Percentiles rank a stretch among this genome's conserved stretches.
Conservation (phyloP, 2,329 filamentous ascomycete genomes). For the Colletotrichum eremochloae region DNA sequence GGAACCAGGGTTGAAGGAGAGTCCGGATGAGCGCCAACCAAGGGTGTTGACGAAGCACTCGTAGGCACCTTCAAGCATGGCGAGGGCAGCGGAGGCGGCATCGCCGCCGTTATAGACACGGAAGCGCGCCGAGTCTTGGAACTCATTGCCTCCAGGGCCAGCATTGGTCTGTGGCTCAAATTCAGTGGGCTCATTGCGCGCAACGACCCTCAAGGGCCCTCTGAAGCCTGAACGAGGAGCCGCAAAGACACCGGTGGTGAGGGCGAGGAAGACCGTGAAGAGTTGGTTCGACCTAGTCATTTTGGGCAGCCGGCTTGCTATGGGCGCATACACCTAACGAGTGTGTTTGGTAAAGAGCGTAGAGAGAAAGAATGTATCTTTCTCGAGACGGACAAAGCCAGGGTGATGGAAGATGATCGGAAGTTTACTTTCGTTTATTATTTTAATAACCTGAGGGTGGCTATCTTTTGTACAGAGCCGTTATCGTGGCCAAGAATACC, state of each 20-base stretch:
- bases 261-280: slow-evolving; percentile 28
- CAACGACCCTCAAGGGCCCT: background rate
- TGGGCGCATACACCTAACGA: slow-evolving; percentile 4
- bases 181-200: slow-evolving; percentile 43
- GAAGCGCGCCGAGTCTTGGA: slow-evolving; percentile 55
- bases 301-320: background rate
- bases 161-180: slow-evolving; percentile 50
- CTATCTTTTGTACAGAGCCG: slow-evolving; percentile 25
- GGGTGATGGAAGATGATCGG: background rate
- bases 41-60: slow-evolving; percentile 55
- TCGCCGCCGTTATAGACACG: slow-evolving; percentile 52
- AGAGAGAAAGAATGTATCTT: background rate
- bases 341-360: slow-evolving; percentile 11
- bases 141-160: slow-evolving; percentile 50
- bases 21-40: slow-evolving; percentile 55
- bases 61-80: slow-evolving; percentile 61
- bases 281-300: slow-evolving; percentile 32
- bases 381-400: background rate
- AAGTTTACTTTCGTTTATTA: background rate
- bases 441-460: background rate
- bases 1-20: slow-evolving; percentile 51
- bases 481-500: slow-evolving; percentile 25
- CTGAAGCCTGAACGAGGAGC: slow-evolving; percentile 22
- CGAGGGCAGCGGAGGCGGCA: slow-evolving; percentile 48
- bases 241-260: slow-evolving; percentile 25